A percentile compares a stretch with the other conserved stretches of the same genome.
Evolutionary conservation across 331 rosid species (phyloP).

Genomic region (Ulmus americana): DNA sequence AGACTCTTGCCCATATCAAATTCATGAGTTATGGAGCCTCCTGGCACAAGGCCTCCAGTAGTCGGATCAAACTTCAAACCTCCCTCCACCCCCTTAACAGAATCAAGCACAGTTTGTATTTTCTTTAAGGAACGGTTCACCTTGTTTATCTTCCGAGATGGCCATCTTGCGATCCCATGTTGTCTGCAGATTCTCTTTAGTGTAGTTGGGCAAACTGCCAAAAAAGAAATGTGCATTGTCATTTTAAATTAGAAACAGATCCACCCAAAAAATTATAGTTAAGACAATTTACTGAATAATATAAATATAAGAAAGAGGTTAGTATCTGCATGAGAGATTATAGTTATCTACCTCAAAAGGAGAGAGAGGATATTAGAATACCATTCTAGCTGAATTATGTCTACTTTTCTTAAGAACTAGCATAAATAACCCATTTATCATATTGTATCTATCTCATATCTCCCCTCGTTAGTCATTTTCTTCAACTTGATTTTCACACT

Average conservation of each 20-base stretch:
- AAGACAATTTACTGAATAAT: neutral
- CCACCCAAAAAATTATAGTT: neutral
- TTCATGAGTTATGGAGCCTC: constrained; percentile 51
- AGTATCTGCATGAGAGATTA: no score
- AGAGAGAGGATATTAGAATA: no score
- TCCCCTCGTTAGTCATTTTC: no score
- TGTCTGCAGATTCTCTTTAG: constrained; percentile 94
- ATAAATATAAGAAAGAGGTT: no score
- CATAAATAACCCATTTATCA: no score
- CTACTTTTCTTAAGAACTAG: no score
- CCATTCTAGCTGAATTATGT: no score
- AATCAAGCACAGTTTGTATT: constrained; percentile 68
- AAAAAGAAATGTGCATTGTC: constrained; percentile 20
- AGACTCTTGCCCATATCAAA: constrained; percentile 27
- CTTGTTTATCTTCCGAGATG: constrained; percentile 83
- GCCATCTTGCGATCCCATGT: constrained; percentile 87
- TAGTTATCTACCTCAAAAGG: no score
- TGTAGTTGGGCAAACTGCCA: constrained; percentile 81
- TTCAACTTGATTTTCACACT: no score
- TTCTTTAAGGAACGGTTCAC: constrained; percentile 68
- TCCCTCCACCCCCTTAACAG: constrained; percentile 74
- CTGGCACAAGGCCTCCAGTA: constrained; percentile 49
- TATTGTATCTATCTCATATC: no score
- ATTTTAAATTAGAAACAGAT: neutral
- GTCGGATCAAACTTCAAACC: constrained; percentile 67